Base-by-base conservation (phyloP, 495 filamentous ascomycete species). In the Friedmanniomyces simplex region DNA sequence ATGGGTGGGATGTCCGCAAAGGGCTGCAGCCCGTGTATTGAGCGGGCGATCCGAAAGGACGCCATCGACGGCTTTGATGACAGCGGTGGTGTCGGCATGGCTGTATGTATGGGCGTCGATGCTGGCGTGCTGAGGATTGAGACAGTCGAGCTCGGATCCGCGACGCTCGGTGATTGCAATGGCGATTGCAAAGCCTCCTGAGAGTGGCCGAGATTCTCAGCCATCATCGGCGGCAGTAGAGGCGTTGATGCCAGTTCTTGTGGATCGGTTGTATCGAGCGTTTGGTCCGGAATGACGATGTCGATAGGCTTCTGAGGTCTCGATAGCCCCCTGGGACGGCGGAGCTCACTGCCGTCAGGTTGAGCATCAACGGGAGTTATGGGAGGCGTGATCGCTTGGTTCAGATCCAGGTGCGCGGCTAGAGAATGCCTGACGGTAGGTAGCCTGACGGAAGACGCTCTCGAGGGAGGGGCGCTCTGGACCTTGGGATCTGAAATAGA, bases 11-110 rank as follows among this genome's bases (percentile, higher is more conserved):
- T 81, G 8, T 81, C 79, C 1, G 77, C 75, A n/a, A 76, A 69
- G 0, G 80, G 74, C 24, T 79, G 73, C 14, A 39, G 30, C 18
- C 73, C 59, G 24, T 75, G 75, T 46, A 69, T 72, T 57, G 51
- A 59, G 43, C 61, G 74, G 46, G 59, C 32, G 13, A 32, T 25
- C 26, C 79, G 81, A 62, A 95, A 85, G 0, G 89, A 95, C 0
- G 87, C 82, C 14, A 84, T 66, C 0, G 89, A 95, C 1, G 87
- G 85, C 67, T 84, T 87, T 41, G 82, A 80, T 54, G 88, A 94
- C 26, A 95, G 75, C 0, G 89, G 84, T 4, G 89, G 89, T 3
- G 87, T 88, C 4, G 84, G 78, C 34, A 85, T 74, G 13, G 71
- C 71, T 8, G 70, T 67, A 52, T 76, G 64, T 7, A 74, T 72